phyloP scores from a whole-genome alignment of 805 yeast species.

The Metschnikowia bowlesiae region DNA sequence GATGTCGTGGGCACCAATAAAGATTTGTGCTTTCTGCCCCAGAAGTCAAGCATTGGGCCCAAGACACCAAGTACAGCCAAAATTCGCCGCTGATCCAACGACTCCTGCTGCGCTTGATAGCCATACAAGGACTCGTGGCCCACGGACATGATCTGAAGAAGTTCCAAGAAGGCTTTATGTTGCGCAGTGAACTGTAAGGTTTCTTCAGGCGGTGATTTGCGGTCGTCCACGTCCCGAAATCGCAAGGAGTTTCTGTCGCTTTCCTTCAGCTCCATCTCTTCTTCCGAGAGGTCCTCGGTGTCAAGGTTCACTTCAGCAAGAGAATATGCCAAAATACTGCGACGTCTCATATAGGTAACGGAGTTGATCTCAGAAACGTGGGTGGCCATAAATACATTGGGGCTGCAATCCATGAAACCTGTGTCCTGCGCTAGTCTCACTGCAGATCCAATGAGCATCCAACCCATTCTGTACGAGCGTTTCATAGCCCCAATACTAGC shows the following conservation, averaged over 20 bases:
- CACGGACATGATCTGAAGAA: slow-evolving; percentile 70
- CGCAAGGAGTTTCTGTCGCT: slow-evolving; percentile 23
- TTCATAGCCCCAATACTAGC: slow-evolving; percentile 84
- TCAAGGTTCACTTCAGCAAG: slow-evolving; percentile 61
- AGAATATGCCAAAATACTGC: slow-evolving; percentile 73
- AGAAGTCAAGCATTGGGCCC: slow-evolving; percentile 70
- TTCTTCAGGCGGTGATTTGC: slow-evolving; percentile 7
- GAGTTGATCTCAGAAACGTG: slow-evolving; percentile 80
- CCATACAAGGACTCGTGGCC: slow-evolving; percentile 83
- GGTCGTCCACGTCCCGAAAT: slow-evolving; percentile 31
- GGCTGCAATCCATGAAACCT: slow-evolving; percentile 70
- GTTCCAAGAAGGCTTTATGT: slow-evolving; percentile 76
- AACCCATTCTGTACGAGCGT: slow-evolving; percentile 83
- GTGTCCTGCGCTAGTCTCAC: slow-evolving; percentile 82
- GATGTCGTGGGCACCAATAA: slow-evolving; percentile 48
- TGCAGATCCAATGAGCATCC: slow-evolving; percentile 90
- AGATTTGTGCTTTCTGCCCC: slow-evolving; percentile 64
- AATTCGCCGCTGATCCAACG: slow-evolving; percentile 56
- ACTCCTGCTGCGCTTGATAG: slow-evolving; percentile 50
- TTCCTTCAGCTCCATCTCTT: slow-evolving; percentile 26
- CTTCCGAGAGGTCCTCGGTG: slow-evolving; percentile 37
- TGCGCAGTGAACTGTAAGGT: slow-evolving; percentile 50
- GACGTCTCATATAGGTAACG: slow-evolving; percentile 74
- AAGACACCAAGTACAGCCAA: slow-evolving; percentile 67
- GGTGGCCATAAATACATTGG: slow-evolving; percentile 75